These are phyloP conservation scores for Lunasporangiospora selenospora DNA, from an alignment of 192 early-diverging fungal genomes.

Conservation along the genomic window DNA sequence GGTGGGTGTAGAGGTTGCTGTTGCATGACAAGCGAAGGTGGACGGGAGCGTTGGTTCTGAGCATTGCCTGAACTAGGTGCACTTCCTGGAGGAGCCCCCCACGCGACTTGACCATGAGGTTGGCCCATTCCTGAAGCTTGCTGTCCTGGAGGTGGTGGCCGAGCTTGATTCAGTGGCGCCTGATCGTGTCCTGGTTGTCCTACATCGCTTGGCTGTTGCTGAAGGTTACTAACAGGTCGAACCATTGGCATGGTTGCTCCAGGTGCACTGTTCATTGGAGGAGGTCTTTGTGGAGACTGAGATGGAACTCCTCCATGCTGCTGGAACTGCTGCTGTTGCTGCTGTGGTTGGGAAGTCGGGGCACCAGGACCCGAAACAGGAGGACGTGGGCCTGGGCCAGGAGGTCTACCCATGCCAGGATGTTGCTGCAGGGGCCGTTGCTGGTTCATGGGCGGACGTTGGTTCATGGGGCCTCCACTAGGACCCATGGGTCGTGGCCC, in stretches of 20 bases:
- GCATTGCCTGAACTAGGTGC: constrained; percentile 5
- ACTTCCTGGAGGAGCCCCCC: constrained; percentile 21
- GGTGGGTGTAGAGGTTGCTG: constrained; percentile 8
- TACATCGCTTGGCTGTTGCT: constrained; percentile 27
- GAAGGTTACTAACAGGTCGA: constrained; percentile 20
- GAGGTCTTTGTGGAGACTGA: constrained; percentile 18
- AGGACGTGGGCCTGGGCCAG: too few species aligned
- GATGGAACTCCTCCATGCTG: too few species aligned
- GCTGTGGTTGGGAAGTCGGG: neutral
- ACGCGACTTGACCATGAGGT: too few species aligned
- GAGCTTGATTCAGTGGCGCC: constrained; percentile 31
- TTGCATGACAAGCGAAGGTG: constrained; percentile 25
- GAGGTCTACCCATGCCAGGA: too few species aligned
- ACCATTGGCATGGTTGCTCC: constrained; percentile 32
- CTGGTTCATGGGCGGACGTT: too few species aligned
- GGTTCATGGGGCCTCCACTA: too few species aligned
- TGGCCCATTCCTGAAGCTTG: too few species aligned
- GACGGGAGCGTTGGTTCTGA: constrained; percentile 32
- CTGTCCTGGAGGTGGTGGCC: constrained; percentile 17
- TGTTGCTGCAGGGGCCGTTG: constrained; percentile 2
- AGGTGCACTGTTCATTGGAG: constrained; percentile 18
- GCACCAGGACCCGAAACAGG: neutral
- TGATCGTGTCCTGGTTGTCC: constrained; percentile 28
- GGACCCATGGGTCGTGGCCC: too few species aligned
- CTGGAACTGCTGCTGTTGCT: too few species aligned